Evolutionary conservation across 176 grass and related monocot species (phyloP), one percentile per base, ranked within the genome.

Genomic region (Alopecurus myosuroides): DNA sequence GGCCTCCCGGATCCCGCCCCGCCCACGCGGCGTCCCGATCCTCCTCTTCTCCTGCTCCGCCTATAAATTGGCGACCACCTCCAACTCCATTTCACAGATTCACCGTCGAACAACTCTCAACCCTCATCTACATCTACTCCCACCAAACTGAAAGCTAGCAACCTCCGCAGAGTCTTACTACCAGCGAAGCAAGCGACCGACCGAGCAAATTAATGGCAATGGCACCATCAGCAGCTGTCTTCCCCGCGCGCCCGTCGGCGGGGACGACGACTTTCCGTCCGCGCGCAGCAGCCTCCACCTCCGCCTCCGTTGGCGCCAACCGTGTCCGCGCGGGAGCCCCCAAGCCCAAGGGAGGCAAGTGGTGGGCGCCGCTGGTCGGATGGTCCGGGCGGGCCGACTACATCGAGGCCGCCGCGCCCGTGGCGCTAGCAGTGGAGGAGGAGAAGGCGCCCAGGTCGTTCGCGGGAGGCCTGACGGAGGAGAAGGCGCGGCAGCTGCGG

Each of bases 401-500:
- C 81, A 86, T 94, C 74, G 84, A 94, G 66, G 30, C 84, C 7
- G 48, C 70, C 4, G 1, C 83, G 2, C 87, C 78, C 44, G 44
- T n/a, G 45, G 11, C 4, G 40, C 61, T 12, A 41, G 30, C 22
- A 17, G 41, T 6, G 26, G 35, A n/a, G 51, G 15, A 3, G 29
- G 48, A 35, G 29, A 55, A 23, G 25, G 46, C 41, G 31, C 15
- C 3, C 26, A 15, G n/a, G 34, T 84, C 61, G 81, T 91, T 83
- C 73, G 84, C 23, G 46, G 70, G 53, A 0, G 79, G 36, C 0
- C 84, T 97, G 33, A 97, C 95, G 18, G 96, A 98, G 85, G 91
- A 98, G 73, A 92, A 98, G 77, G 93, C 96, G 13, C 83, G 85
- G 66, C 87, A 92, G 87, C 93, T 98, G 30, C 91, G 93, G 3